These are phyloP conservation scores for Rhynchospora pubera DNA, from an alignment of 176 grass and related monocot species.

Conservation along the genomic window DNA sequence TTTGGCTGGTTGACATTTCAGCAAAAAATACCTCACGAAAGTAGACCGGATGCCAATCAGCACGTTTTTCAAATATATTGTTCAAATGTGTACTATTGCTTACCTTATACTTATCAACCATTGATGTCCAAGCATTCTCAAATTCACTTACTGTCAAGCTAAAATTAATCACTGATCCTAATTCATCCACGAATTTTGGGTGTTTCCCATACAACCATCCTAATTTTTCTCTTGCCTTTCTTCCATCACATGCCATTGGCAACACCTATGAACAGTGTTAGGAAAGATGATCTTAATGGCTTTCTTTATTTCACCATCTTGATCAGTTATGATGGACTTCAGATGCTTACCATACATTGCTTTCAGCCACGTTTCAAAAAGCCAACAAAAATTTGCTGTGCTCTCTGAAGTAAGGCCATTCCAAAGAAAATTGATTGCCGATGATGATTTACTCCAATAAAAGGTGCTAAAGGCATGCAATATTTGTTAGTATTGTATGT, in stretches of 20 bases:
- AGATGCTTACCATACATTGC: constrained; percentile 2
- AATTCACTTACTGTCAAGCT: constrained; percentile 23
- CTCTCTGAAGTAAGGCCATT: neutral
- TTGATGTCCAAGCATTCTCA: constrained; percentile 18
- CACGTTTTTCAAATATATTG: constrained; percentile 22
- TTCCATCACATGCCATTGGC: too few relatives aligned
- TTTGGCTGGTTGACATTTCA: constrained; percentile 5
- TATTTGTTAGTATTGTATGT: neutral
- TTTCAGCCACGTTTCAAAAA: too few relatives aligned
- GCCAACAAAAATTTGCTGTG: constrained; percentile 11
- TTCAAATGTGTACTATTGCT: constrained; percentile 2
- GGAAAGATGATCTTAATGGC: constrained; percentile 21
- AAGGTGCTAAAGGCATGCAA: constrained; percentile 15
- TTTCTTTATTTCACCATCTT: constrained; percentile 15
- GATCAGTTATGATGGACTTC: constrained; percentile 13
- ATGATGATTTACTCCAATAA: constrained; percentile 30
- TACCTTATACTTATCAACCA: constrained; percentile 15
- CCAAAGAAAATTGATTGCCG: constrained; percentile 17
- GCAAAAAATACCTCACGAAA: constrained; percentile 18
- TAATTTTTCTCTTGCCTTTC: neutral
- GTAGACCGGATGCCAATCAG: constrained; percentile 30
- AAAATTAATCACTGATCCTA: neutral
- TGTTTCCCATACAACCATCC: constrained; percentile 4
- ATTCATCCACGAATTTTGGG: neutral
- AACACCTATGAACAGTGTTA: neutral